Base-by-base conservation (phyloP, 1,284 basidiomycete genomes). In the Apiotrichum montevideense region DNA sequence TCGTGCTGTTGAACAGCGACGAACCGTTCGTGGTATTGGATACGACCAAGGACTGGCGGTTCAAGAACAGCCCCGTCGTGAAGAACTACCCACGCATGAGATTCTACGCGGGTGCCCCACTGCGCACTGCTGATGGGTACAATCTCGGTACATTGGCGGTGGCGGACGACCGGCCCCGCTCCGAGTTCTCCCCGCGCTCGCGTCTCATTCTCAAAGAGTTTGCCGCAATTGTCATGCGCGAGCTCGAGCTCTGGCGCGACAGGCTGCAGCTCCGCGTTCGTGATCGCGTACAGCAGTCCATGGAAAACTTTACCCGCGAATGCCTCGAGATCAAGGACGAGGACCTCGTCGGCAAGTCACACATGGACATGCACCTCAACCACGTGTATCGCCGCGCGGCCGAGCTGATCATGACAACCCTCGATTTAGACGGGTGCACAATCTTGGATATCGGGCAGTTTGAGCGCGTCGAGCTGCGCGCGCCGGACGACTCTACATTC, bases 281-380 rank as follows among this genome's bases (percentile, higher is more conserved):
- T 41, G 92, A 95, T 69, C 84, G 87, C 49, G 96, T 97, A 55
- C 92, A 97, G 71, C 88, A 79, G 51, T 94, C 92, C 81, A 96
- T 96, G 89, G 93, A 96, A 73, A 84, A 89, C 64, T 97, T 97
- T 70, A 94, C 90, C 51, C 85, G 93, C 49, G 91, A 97, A 75
- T 95, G 92, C 67, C 81, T 97, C 43, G 93, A 96, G 72, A 88
- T 94, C 65, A 32, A 21, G 3, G 91, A 96, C 69, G 84, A 72
- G 3, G 65, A 66, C 11, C 63, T 69, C 1, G 42, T 57, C 6
- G 55, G 65, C 1, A 53, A 64, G 13, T 67, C 68, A 40, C 60
- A 64, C 32, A 69, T 71, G 34, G 64, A 70, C 0, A 65, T 66
- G 1, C 69, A 86, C 11, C 93, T 95, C 88, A 88, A 91, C 65